These are phyloP conservation scores for Chlamydomonas sp. DNA, from an alignment of 139 green algal species.

Conservation along the genomic window DNA sequence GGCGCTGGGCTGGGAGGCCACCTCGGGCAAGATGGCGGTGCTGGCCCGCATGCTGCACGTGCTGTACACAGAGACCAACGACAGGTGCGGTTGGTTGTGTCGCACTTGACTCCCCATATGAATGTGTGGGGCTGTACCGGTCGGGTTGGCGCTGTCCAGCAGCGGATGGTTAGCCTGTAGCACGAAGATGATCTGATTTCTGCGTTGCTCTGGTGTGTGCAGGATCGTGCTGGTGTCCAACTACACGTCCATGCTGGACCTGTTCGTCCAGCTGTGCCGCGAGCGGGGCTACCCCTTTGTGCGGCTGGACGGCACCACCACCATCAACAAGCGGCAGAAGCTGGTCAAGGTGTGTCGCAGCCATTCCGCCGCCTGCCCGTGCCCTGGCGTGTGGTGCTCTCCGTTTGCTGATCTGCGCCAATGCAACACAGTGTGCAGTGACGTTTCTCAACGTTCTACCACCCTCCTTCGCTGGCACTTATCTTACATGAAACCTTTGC, in stretches of 20 bases:
- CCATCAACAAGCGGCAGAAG: slow-evolving; percentile 94
- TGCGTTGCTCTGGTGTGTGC: not conserved
- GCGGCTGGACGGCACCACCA: slow-evolving; percentile 92
- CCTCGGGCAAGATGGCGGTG: slow-evolving; percentile 89
- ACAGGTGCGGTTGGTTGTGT: slow-evolving; percentile 62
- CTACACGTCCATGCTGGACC: slow-evolving; percentile 89
- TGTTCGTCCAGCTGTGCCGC: slow-evolving; percentile 89
- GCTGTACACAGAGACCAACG: slow-evolving; percentile 83
- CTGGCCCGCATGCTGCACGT: slow-evolving; percentile 86
- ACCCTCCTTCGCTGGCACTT: not conserved
- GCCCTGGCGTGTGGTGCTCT: too few species aligned
- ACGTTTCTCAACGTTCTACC: not conserved
- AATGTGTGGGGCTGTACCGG: not conserved
- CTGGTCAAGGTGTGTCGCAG: slow-evolving; percentile 77
- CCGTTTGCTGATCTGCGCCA: too few species aligned
- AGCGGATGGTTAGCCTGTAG: not conserved
- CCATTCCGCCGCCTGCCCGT: too few species aligned
- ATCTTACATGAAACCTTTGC: not conserved
- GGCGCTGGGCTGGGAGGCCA: slow-evolving; percentile 75
- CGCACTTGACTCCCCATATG: not conserved
- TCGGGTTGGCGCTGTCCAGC: not conserved
- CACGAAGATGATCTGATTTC: not conserved
- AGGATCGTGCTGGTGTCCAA: slow-evolving; percentile 95
- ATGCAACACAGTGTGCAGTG: too few species aligned
- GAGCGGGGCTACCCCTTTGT: slow-evolving; percentile 88